Base-by-base conservation (phyloP, 2,329 filamentous ascomycete species). In the Leptographium lundbergii region DNA sequence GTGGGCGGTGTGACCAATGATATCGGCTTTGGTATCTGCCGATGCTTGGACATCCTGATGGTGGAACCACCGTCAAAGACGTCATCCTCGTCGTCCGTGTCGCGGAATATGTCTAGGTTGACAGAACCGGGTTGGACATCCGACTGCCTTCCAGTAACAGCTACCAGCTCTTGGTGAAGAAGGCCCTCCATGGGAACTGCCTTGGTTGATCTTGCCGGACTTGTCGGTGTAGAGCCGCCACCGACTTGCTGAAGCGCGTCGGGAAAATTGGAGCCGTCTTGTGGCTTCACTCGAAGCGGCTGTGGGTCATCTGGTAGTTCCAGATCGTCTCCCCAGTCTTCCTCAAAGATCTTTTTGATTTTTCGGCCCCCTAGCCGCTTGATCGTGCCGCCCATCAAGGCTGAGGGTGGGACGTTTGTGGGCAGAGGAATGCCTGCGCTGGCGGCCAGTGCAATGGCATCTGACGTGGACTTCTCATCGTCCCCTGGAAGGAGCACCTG, bases 381-480 rank as follows among this genome's bases (percentile, higher is more conserved):
- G 69, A 97, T 97, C 11, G 91, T 92, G 57, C 94, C 94, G 57
- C 92, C 92, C 70, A 94, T 82, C 50, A 99, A 77, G 34, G 94
- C 94, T 24, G 92, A 96, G 34, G 88, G 84, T 1, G 92, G 91
- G 36, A 97, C 84, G 69, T 91, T 91, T 57, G 82, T 77, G 32
- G 94, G 94, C 59, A 97, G 83, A 7, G 94, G 92, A 63, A 99
- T 96, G 65, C 94, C 94, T 29, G 91, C 91, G 69, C 85, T 86
- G 67, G 90, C 88, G 39, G 91, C 92, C 7, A 90, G 88, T 27
- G 88, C 83, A 66, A 99, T 92, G 61, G 94, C 91, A 69, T 95
- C 88, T 65, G 86, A 75, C 11, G 88, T 95, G 1, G 89, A 89
- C 63, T 83, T 81, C 67, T 95, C 89, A 69, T 96, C 91, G 69